These are phyloP conservation scores for Drechslerella stenobrocha DNA, from an alignment of 2,329 filamentous ascomycete genomes.

Conservation along the genomic window DNA sequence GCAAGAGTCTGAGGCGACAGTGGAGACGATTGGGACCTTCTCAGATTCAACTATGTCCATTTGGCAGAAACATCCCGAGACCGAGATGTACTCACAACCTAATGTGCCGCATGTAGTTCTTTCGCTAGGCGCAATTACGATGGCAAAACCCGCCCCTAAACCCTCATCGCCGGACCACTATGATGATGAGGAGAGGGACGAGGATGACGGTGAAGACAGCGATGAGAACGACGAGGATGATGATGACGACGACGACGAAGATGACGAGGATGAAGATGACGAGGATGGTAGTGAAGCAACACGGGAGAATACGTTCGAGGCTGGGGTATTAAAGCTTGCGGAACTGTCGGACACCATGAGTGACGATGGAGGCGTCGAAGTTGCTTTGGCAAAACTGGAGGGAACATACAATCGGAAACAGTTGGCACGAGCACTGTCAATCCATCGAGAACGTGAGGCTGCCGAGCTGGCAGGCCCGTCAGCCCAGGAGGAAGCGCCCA, in stretches of 20 bases:
- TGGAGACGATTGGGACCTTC: slow-evolving; percentile 43
- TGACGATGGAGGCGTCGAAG: slow-evolving; percentile 85
- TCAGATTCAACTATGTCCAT: slow-evolving; percentile 47
- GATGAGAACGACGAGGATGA: slow-evolving; percentile 19
- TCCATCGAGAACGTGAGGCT: slow-evolving; percentile 39
- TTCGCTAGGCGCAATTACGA: slow-evolving; percentile 52
- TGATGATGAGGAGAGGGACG: slow-evolving; percentile 6
- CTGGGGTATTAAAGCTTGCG: slow-evolving; percentile 81
- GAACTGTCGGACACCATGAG: slow-evolving; percentile 79
- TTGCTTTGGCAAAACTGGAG: slow-evolving; percentile 88
- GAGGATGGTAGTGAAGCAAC: slow-evolving; percentile 28
- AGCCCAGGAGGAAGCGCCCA: slow-evolving; percentile 10
- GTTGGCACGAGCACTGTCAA: slow-evolving; percentile 33
- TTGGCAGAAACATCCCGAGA: slow-evolving; percentile 47
- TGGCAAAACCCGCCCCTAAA: slow-evolving; percentile 44
- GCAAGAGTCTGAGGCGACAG: slow-evolving; percentile 52
- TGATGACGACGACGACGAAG: slow-evolving; percentile 52
- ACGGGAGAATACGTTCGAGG: slow-evolving; percentile 72
- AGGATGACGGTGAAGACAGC: slow-evolving; percentile 13
- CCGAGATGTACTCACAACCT: slow-evolving; percentile 45
- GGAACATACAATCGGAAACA: slow-evolving; percentile 71
- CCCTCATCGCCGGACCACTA: slow-evolving; percentile 24
- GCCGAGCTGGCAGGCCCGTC: slow-evolving; percentile 5
- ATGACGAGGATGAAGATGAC: slow-evolving; percentile 56
- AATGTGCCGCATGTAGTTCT: slow-evolving; percentile 48